These are phyloP conservation scores for Teunomyces atbi DNA, from an alignment of 805 yeast genomes.

Conservation along the genomic window DNA sequence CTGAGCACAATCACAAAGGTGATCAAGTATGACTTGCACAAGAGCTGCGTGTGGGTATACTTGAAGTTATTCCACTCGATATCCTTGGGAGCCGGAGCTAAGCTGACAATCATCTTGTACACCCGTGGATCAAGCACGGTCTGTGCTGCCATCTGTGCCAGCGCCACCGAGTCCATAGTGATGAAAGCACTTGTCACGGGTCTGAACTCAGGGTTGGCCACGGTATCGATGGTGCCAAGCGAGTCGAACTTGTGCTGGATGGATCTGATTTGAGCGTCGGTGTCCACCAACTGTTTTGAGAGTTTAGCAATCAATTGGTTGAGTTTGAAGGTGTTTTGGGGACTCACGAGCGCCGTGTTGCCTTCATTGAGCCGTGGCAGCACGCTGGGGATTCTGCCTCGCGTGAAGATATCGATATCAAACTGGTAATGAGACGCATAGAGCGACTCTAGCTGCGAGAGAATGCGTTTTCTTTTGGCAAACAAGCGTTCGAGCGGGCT, in stretches of 20 bases:
- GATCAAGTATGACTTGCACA: conserved; percentile 39
- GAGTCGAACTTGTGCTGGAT: conserved; percentile 33
- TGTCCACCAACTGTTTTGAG: conserved; percentile 29
- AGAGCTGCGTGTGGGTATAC: conserved; percentile 36
- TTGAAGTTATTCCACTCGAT: conserved; percentile 47
- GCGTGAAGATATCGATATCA: conserved; percentile 38
- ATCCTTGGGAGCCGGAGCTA: conserved; percentile 50
- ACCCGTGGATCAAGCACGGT: conserved; percentile 46
- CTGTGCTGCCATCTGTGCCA: conserved; percentile 51
- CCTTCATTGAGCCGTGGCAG: conserved; percentile 15
- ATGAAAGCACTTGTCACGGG: conserved; percentile 47
- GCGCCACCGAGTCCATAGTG: conserved; percentile 48
- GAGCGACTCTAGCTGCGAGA: conserved; percentile 38
- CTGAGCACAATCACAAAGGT: conserved; percentile 46
- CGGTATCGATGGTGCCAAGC: conserved; percentile 25
- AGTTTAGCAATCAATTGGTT: conserved; percentile 26
- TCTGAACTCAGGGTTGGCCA: conserved; percentile 28
- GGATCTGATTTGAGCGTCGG: conserved; percentile 40
- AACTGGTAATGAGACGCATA: conserved; percentile 45
- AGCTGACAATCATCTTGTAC: conserved; percentile 38
- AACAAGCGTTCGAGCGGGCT: conserved; percentile 40
- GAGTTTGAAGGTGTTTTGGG: conserved; percentile 11
- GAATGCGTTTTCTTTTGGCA: conserved; percentile 26
- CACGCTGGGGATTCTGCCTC: conserved; percentile 32
- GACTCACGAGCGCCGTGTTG: conserved; percentile 7